These are phyloP conservation scores for Moesziomyces aphidis DNA, from an alignment of 1,284 basidiomycete species.

Conservation along the genomic window DNA sequence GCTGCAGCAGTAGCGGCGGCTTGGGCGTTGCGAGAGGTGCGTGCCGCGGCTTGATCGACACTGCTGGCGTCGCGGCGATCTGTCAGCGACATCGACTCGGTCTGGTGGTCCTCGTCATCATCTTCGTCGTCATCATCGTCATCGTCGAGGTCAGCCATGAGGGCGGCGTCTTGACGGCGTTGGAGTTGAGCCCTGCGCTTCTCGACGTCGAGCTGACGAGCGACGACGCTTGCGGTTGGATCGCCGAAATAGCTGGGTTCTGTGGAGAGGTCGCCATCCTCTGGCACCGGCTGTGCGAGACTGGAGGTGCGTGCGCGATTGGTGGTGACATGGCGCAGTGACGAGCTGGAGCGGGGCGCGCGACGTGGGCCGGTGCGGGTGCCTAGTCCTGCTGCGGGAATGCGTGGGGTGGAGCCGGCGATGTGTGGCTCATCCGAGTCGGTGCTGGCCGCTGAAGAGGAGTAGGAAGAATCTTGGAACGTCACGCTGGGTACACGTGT, in stretches of 20 bases:
- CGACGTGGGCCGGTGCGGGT: slow-evolving; percentile 55
- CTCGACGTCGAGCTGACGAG: slow-evolving; percentile 44
- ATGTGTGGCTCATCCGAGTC: slow-evolving; percentile 1
- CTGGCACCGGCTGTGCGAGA: slow-evolving; percentile 46
- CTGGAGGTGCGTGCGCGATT: slow-evolving; percentile 34
- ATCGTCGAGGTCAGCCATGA: slow-evolving; percentile 32
- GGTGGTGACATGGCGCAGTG: slow-evolving; percentile 53
- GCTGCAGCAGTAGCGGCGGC: slow-evolving; percentile 4
- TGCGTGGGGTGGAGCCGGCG: slow-evolving; percentile 9
- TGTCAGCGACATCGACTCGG: no score
- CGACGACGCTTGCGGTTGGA: slow-evolving; percentile 36
- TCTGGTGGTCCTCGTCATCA: background rate
- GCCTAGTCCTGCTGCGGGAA: slow-evolving; percentile 54
- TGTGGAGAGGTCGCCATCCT: slow-evolving; percentile 39
- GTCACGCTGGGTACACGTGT: slow-evolving; percentile 18
- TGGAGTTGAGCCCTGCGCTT: slow-evolving; percentile 37
- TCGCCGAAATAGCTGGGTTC: slow-evolving; percentile 25
- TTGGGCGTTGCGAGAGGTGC: slow-evolving; percentile 13
- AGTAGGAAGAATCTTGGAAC: slow-evolving; percentile 9
- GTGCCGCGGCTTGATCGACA: slow-evolving; percentile 18
- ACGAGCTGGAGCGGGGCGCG: slow-evolving; percentile 52
- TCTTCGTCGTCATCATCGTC: slow-evolving; percentile 30
- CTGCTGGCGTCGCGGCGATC: slow-evolving; percentile 5
- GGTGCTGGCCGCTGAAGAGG: background rate
- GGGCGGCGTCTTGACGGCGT: slow-evolving; percentile 31